Base-by-base conservation (phyloP, 768 basidiomycete genomes). In the Pleurotus pulmonarius region DNA sequence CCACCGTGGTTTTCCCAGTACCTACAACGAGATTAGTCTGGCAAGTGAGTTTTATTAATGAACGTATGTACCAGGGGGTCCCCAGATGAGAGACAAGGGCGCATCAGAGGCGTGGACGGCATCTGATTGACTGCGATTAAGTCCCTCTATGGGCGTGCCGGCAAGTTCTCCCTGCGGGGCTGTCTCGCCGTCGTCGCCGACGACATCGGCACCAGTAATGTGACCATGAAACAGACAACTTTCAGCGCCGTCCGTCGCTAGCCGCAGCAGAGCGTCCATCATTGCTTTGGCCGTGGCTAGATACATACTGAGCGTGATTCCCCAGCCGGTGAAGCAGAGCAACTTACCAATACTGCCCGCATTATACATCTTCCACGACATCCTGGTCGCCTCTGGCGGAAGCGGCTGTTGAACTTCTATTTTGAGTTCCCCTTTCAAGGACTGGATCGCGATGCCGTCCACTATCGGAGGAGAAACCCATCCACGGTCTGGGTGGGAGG, bases 1-100 rank as follows among this genome's bases (percentile, higher is more conserved):
- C 84, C 1, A 87, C 86, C 0, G 85, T 87, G 0, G 86, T 87
- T 65, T 88, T 88, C 37, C 87, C 86, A 0, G 86, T 88, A 0
- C 86, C 86, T 87, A 51, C 4, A 29, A 29, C 8, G 26, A 6
- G 26, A 29, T 29, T 29, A 29, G 26, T 29, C 26, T 8, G 8
- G 26, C 26, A 8, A 29, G 26, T 29, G 26, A 8, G 8, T 7
- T 29, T 29, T 7, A 29, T 29, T 29, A 29, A 29, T 29, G 26
- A 29, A 29, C 26, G 5, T 29, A 29, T 6, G 26, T 53, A 82
- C 86, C 84, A 59, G 86, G 86, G 7, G 86, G 85, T 3, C 86
- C 85, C 86, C 86, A 87, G 5, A 88, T 86, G 40, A 88, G 63
- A 26, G 83, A 79, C 25, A 86, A 63, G 8, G 67, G 73, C 0